Evolutionary conservation across 805 yeast species (phyloP).

Genomic region (Teunomyces atbi): DNA sequence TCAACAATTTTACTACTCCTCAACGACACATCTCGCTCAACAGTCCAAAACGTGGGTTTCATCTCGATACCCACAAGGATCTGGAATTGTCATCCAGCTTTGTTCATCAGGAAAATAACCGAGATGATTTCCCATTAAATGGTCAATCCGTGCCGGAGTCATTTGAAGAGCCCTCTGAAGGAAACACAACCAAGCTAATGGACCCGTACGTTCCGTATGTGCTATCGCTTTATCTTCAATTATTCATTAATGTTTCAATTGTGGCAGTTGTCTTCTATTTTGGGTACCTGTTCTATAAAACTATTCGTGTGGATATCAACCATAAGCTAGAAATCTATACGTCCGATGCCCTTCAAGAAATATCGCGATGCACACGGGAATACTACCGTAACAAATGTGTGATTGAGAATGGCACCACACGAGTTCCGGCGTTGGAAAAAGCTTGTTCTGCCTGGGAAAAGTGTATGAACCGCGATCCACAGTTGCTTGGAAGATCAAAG

Average conservation of each 20-base stretch:
- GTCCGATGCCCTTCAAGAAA: conserved; percentile 58
- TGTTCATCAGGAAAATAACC: background rate
- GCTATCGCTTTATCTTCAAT: conserved; percentile 61
- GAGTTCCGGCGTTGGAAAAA: conserved; percentile 74
- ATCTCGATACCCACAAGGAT: background rate
- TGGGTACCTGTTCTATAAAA: conserved; percentile 48
- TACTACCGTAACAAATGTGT: conserved; percentile 73
- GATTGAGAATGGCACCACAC: conserved; percentile 36
- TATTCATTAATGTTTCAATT: conserved; percentile 55
- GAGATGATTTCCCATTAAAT: background rate
- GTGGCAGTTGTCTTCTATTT: conserved; percentile 52
- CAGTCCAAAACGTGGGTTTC: background rate
- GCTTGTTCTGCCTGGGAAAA: conserved; percentile 72
- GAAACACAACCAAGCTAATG: background rate
- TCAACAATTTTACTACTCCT: conserved; percentile 1
- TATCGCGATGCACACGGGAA: conserved; percentile 65
- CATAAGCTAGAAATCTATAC: conserved; percentile 64
- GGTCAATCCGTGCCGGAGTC: background rate
- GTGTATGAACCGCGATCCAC: conserved; percentile 82
- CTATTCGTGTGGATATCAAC: conserved; percentile 68
- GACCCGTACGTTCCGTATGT: conserved; percentile 57
- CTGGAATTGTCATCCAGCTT: background rate
- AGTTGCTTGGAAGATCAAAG: conserved; percentile 60
- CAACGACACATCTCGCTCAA: background rate
- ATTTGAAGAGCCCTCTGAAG: background rate